These are phyloP conservation scores for Trichopus zeylanicus DNA, from an alignment of 116 monocot genomes.

Conservation along the genomic window DNA sequence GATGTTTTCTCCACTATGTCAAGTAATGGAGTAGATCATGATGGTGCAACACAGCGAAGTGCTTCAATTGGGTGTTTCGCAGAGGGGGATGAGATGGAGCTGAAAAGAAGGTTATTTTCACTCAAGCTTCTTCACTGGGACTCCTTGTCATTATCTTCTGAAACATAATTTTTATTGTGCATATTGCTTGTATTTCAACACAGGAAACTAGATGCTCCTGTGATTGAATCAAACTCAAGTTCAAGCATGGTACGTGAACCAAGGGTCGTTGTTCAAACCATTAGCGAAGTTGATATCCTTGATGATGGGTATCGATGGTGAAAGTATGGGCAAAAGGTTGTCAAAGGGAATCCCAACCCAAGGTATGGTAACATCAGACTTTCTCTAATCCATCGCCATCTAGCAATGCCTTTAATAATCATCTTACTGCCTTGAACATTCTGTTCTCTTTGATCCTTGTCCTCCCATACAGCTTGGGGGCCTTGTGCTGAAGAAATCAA, in stretches of 20 bases:
- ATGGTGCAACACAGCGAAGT: conserved; percentile 34
- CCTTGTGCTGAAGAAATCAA: neutral
- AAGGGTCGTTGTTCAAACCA: conserved; percentile 75
- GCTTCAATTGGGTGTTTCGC: conserved; percentile 12
- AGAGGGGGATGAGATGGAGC: conserved; percentile 48
- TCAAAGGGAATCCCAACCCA: conserved; percentile 94
- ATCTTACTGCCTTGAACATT: too few relatives aligned
- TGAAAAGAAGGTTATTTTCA: conserved; percentile 57
- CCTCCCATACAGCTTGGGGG: too few relatives aligned
- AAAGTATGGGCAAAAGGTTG: conserved; percentile 91
- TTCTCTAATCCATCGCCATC: too few relatives aligned
- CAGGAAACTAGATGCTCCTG: conserved; percentile 55
- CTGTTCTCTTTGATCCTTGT: too few relatives aligned
- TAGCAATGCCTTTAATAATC: too few relatives aligned
- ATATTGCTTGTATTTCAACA: neutral
- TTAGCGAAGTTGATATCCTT: conserved; percentile 78
- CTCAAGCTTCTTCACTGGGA: neutral
- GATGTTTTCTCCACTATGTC: conserved; percentile 40
- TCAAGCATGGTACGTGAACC: conserved; percentile 66
- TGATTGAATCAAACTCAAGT: conserved; percentile 38
- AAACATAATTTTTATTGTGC: neutral
- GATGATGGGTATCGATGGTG: conserved; percentile 95
- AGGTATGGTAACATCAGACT: conserved; percentile 37
- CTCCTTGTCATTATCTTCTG: neutral
- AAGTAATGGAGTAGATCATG: conserved; percentile 45